phyloP scores from a whole-genome alignment of 2,329 filamentous ascomycete genomes.

The Colletotrichum spinosum region DNA sequence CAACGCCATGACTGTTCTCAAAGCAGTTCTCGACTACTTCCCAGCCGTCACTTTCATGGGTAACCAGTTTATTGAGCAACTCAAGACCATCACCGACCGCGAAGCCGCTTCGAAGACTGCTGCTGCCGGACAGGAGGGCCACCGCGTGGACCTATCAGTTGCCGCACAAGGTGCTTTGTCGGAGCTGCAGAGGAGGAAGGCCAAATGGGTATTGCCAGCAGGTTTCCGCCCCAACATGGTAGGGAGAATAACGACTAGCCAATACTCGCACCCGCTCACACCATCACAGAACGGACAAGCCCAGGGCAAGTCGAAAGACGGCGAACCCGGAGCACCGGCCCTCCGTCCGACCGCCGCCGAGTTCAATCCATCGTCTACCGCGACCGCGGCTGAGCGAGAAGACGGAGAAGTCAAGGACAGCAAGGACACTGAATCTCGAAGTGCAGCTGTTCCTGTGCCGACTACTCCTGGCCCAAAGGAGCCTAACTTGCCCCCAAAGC shows the following conservation, averaged over 20 bases:
- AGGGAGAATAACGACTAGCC: constrained; percentile 40
- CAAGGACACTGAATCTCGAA: constrained; percentile 20
- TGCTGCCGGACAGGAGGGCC: constrained; percentile 63
- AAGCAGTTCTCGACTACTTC: constrained; percentile 83
- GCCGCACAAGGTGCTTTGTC: constrained; percentile 78
- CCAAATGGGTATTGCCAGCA: constrained; percentile 79
- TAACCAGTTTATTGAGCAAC: constrained; percentile 70
- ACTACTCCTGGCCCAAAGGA: constrained; percentile 24
- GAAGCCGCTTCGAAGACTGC: constrained; percentile 64
- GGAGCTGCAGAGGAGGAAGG: constrained; percentile 74
- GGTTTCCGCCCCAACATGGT: constrained; percentile 77
- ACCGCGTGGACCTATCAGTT: constrained; percentile 80
- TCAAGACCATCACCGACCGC: constrained; percentile 74
- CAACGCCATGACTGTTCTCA: constrained; percentile 92
- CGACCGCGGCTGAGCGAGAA: constrained; percentile 66
- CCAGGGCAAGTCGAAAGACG: constrained; percentile 50
- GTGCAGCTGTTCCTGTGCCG: constrained; percentile 10
- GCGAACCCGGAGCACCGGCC: constrained; percentile 47
- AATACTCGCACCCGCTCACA: constrained; percentile 48
- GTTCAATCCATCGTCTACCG: constrained; percentile 67
- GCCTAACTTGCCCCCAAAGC: constrained; percentile 35
- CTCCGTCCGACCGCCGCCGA: constrained; percentile 71
- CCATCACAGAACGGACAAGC: constrained; percentile 54
- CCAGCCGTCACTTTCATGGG: constrained; percentile 93
- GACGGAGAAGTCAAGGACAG: constrained; percentile 79